Conservation (phyloP, 129 eudicot genomes). For the Calendula officinalis region DNA sequence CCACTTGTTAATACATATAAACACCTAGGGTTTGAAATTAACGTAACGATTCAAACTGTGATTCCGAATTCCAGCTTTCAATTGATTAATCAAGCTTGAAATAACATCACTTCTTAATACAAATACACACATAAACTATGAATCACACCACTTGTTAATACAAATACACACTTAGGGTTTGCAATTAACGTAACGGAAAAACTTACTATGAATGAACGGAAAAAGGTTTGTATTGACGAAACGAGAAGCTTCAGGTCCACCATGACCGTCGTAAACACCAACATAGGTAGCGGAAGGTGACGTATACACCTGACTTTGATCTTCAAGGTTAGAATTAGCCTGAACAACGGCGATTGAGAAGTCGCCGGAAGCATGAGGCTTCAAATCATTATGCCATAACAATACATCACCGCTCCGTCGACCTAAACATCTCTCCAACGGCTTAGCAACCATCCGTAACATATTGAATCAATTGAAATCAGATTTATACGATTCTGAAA, state of each 20-base stretch:
- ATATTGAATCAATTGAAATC: constrained; percentile 22
- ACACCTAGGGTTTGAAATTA: constrained; percentile 13
- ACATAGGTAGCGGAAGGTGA: constrained; percentile 84
- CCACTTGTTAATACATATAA: not conserved
- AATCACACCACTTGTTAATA: not conserved
- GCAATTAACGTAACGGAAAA: not conserved
- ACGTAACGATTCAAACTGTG: not conserved
- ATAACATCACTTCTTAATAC: too few species aligned
- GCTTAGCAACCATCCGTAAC: constrained; percentile 58
- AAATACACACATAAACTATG: too few species aligned
- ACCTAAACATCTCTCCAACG: constrained; percentile 61
- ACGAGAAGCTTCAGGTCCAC: constrained; percentile 93
- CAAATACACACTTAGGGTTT: not conserved
- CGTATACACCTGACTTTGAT: constrained; percentile 75
- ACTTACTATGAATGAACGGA: constrained; percentile 64
- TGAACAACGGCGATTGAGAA: constrained; percentile 95
- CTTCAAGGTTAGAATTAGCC: constrained; percentile 82
- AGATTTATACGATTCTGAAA: not conserved
- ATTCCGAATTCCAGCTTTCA: too few species aligned
- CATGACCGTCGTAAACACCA: constrained; percentile 95
- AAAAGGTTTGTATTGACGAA: constrained; percentile 74
- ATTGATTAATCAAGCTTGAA: too few species aligned
- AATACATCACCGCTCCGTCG: constrained; percentile 62
- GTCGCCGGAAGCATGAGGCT: constrained; percentile 86
- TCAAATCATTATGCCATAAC: constrained; percentile 76